These are phyloP conservation scores for Gymnopilus dilepis DNA, from an alignment of 768 basidiomycete genomes.

Conservation along the genomic window DNA sequence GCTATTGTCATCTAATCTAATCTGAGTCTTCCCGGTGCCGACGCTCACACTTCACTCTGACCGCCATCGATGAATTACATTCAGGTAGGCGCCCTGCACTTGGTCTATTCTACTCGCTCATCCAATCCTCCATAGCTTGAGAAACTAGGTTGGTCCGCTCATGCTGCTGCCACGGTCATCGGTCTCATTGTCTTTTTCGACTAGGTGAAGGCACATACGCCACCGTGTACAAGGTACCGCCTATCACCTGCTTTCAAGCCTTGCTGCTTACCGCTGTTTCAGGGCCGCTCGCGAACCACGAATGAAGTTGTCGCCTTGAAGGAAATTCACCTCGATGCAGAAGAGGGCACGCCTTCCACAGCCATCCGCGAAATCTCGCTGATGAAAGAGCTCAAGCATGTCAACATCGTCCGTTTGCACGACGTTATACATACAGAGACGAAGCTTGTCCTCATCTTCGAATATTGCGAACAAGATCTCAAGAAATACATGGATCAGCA, in stretches of 20 bases:
- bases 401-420: constrained; percentile 97
- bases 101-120: constrained; percentile 11
- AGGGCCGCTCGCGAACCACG: constrained; percentile 97
- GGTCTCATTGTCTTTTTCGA: constrained; percentile 50
- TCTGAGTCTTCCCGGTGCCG: constrained; percentile 1
- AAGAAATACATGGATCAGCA: constrained; percentile 99
- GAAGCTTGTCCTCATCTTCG: constrained; percentile 97
- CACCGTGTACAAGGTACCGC: constrained; percentile 90
- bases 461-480: constrained; percentile 97
- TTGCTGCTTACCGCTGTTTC: constrained; percentile 1
- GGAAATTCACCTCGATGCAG: constrained; percentile 98
- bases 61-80: constrained; percentile 53
- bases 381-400: constrained; percentile 99
- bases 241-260: not conserved
- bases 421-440: constrained; percentile 99
- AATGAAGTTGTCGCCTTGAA: constrained; percentile 98
- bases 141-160: constrained; percentile 68
- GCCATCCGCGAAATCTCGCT: constrained; percentile 99
- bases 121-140: constrained; percentile 62
- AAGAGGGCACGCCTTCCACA: constrained; percentile 98
- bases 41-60: not conserved
- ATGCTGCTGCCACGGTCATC: not conserved
- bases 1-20: constrained; percentile 20
- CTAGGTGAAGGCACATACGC: constrained; percentile 93
- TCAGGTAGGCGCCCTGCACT: constrained; percentile 40